Evolutionary conservation across 2,329 filamentous ascomycete species (phyloP).

Genomic region (Nemania diffusa): DNA sequence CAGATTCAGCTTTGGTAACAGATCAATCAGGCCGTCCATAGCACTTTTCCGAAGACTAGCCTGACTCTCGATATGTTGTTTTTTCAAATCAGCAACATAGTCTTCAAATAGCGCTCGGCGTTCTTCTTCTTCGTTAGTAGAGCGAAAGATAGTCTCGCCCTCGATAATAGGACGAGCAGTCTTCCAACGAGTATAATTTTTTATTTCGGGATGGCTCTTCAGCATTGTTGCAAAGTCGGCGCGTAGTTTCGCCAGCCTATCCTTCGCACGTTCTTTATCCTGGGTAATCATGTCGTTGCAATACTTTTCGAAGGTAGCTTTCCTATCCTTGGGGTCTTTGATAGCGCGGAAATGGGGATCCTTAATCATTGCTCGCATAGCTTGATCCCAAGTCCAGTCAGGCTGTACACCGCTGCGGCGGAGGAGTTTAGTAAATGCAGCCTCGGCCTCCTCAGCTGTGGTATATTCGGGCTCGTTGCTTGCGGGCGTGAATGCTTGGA

Average conservation of each 20-base stretch:
- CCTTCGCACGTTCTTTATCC: conserved; percentile 94
- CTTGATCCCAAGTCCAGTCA: conserved; percentile 93
- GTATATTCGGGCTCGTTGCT: conserved; percentile 81
- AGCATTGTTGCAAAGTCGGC: conserved; percentile 97
- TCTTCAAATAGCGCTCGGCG: conserved; percentile 92
- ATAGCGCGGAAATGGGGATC: conserved; percentile 94
- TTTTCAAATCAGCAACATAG: conserved; percentile 87
- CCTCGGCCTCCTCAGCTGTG: conserved; percentile 87
- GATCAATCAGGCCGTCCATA: conserved; percentile 81
- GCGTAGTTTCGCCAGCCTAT: conserved; percentile 89
- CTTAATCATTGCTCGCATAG: conserved; percentile 84
- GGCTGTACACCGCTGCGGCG: conserved; percentile 86
- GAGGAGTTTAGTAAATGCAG: conserved; percentile 90
- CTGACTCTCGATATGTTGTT: conserved; percentile 80
- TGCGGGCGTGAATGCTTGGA: conserved; percentile 70
- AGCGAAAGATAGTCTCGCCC: conserved; percentile 93
- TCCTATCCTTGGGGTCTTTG: conserved; percentile 90
- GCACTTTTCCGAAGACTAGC: conserved; percentile 78
- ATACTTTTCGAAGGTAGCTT: conserved; percentile 93
- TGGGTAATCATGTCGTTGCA: conserved; percentile 88
- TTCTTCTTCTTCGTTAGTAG: conserved; percentile 87
- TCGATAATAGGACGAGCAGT: conserved; percentile 94
- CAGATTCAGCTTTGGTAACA: conserved; percentile 82
- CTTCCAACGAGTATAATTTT: conserved; percentile 96
- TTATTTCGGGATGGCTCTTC: conserved; percentile 95